phyloP scores from a whole-genome alignment of 441 rosid species.

The Erodium texanum region DNA sequence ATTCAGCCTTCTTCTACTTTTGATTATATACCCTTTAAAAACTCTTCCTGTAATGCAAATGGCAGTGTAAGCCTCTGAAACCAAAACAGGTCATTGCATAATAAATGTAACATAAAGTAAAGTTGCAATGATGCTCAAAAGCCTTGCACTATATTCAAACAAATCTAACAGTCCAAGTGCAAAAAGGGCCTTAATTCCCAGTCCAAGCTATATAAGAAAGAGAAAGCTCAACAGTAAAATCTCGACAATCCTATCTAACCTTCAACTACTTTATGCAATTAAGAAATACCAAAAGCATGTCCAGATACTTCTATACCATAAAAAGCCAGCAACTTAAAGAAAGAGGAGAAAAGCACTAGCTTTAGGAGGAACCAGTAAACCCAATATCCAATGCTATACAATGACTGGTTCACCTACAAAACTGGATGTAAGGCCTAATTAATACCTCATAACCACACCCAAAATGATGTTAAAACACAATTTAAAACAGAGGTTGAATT shows the following conservation, averaged over 20 bases:
- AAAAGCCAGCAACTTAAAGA: background rate
- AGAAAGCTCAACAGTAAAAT: background rate
- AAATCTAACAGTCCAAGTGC: background rate
- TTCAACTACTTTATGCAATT: background rate
- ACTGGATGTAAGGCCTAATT: background rate
- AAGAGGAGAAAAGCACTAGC: background rate
- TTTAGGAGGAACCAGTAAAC: background rate
- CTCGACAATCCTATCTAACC: background rate
- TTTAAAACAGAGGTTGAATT: background rate
- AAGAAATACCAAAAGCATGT: background rate
- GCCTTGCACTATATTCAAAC: background rate
- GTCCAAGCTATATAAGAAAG: background rate
- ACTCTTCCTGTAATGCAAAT: conserved; percentile 23
- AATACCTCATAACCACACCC: background rate
- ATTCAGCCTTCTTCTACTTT: conserved; percentile 17
- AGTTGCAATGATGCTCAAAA: background rate
- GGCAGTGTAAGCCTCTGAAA: background rate
- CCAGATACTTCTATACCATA: background rate
- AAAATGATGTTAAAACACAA: background rate
- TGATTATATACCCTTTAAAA: conserved; percentile 11
- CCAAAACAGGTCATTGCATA: background rate
- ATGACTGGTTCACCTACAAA: background rate
- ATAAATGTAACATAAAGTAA: background rate
- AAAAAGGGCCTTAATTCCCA: background rate
- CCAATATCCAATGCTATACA: background rate